Conservation (phyloP, 2,329 filamentous ascomycete genomes). For the Penicillium sp. region DNA sequence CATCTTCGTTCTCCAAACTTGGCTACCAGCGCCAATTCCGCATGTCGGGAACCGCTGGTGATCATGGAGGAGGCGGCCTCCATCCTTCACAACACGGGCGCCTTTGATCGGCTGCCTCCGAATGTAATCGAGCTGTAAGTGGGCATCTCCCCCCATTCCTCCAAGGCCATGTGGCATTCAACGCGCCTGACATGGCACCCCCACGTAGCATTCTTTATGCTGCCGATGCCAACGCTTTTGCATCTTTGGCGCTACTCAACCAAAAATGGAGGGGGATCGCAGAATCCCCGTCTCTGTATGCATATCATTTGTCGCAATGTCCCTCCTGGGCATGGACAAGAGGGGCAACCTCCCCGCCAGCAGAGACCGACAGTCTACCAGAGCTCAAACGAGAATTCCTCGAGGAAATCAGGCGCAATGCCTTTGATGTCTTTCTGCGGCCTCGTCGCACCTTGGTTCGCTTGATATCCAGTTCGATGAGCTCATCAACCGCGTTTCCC, state of each 20-base stretch:
- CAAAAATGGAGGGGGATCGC: conserved; percentile 48
- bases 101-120: conserved; percentile 25
- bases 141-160: neutral
- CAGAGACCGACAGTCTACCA: conserved; percentile 54
- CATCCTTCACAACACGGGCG: conserved; percentile 10
- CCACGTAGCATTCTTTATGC: conserved; percentile 49
- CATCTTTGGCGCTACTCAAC: conserved; percentile 49
- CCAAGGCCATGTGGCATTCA: neutral
- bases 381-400: conserved; percentile 67
- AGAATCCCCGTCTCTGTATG: conserved; percentile 48
- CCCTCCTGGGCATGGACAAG: conserved; percentile 44
- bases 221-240: conserved; percentile 51
- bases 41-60: conserved; percentile 23
- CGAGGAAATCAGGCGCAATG: conserved; percentile 71
- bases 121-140: conserved; percentile 28
- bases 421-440: conserved; percentile 74
- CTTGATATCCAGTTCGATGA: conserved; percentile 80
- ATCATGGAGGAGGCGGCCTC: conserved; percentile 30
- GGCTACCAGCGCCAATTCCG: conserved; percentile 14
- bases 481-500: conserved; percentile 76
- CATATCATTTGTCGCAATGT: conserved; percentile 49
- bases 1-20: conserved; percentile 10
- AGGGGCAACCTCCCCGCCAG: conserved; percentile 35
- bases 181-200: conserved; percentile 22
- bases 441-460: conserved; percentile 73